Percentiles rank a stretch among this genome's conserved stretches.
These are phyloP conservation scores for Pseudogymnoascus sp. DNA, from an alignment of 2,329 filamentous ascomycete species.

Conservation along the genomic window DNA sequence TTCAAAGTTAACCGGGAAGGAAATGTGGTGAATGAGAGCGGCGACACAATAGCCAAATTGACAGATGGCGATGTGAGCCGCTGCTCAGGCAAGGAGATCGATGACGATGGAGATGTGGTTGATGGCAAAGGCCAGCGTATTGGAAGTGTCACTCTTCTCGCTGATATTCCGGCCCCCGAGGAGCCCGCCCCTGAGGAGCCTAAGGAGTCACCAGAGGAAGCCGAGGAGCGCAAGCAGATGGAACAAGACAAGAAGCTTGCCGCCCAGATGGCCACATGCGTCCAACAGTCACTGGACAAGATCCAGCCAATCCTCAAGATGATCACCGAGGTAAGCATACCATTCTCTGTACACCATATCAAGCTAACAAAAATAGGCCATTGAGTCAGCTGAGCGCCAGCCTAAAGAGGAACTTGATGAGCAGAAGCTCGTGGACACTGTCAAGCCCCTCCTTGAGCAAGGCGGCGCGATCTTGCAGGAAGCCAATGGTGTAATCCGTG, in stretches of 20 bases:
- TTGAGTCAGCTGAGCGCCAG: constrained; percentile 72
- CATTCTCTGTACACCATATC: constrained; percentile 24
- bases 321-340: constrained; percentile 63
- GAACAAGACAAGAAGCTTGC: constrained; percentile 71
- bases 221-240: constrained; percentile 47
- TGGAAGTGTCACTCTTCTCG: constrained; percentile 61
- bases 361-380: constrained; percentile 44
- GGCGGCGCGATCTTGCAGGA: constrained; percentile 75
- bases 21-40: constrained; percentile 51
- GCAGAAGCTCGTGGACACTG: constrained; percentile 76
- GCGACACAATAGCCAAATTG: constrained; percentile 58
- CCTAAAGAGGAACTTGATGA: constrained; percentile 85
- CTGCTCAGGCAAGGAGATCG: constrained; percentile 61
- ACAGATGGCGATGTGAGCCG: constrained; percentile 59
- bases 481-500: constrained; percentile 78
- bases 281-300: constrained; percentile 74
- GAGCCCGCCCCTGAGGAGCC: constrained; percentile 37
- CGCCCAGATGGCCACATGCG: constrained; percentile 62
- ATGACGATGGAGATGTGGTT: constrained; percentile 64
- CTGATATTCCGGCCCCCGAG: constrained; percentile 43
- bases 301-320: constrained; percentile 79
- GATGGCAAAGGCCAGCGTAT: constrained; percentile 60
- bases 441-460: constrained; percentile 84
- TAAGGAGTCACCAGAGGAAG: constrained; percentile 52
- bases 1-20: constrained; percentile 52